Evolutionary conservation across 257 asterid genomes (phyloP).

Genomic region (Solanum ossicruentum): DNA sequence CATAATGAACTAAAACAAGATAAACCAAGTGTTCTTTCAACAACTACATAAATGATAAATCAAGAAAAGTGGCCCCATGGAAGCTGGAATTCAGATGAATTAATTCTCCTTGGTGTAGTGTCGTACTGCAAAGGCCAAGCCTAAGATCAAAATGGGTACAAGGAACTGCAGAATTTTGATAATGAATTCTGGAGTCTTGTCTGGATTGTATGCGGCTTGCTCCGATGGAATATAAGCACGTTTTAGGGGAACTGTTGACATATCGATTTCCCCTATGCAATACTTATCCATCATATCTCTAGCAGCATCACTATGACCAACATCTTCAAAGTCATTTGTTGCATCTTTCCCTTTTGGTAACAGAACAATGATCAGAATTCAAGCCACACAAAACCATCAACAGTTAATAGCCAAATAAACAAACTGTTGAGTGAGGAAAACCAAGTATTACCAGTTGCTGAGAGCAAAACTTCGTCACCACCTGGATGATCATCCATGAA

Average conservation of each 20-base stretch:
- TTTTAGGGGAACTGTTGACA: slow-evolving; percentile 46
- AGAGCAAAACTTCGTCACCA: slow-evolving; percentile 80
- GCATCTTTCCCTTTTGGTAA: slow-evolving; percentile 68
- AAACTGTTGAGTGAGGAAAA: not conserved
- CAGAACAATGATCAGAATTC: not conserved
- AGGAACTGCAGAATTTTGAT: slow-evolving; percentile 67
- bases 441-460: slow-evolving; percentile 52
- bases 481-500: slow-evolving; percentile 98
- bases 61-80: not conserved
- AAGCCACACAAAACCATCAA: not conserved
- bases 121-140: slow-evolving; percentile 61
- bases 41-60: slow-evolving; percentile 11
- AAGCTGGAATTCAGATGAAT: not conserved
- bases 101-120: slow-evolving; percentile 69
- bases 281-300: slow-evolving; percentile 51
- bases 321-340: slow-evolving; percentile 68
- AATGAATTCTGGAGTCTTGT: slow-evolving; percentile 46
- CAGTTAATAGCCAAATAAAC: not conserved
- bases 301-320: slow-evolving; percentile 75
- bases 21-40: not conserved
- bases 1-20: not conserved
- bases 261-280: slow-evolving; percentile 59
- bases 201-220: slow-evolving; percentile 26
- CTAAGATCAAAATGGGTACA: slow-evolving; percentile 68
- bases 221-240: slow-evolving; percentile 35